Evolutionary conservation across 1,139 yeast species (phyloP), one percentile per base, ranked within the genome.

Genomic region (Geotrichum aggregatum): DNA sequence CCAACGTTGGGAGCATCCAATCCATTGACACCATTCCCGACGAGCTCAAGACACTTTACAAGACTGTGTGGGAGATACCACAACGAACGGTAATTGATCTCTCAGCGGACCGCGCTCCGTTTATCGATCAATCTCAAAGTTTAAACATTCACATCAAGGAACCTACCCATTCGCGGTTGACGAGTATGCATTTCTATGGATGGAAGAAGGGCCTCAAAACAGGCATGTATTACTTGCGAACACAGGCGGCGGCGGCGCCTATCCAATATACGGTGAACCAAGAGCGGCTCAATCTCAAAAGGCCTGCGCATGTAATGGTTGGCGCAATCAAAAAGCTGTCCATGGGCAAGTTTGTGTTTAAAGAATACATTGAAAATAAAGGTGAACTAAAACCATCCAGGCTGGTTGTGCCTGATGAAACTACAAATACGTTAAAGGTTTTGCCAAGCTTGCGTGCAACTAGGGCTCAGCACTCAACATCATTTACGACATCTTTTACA

Each of bases 181-280:
- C 98, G n/a, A 80, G 91, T 63, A 89, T 91, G 92, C 98, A 91
- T 66, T 87, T 87, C 70, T 84, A 87, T 67, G 94, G 94, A 24
- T 88, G 96, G 96, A 79, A 80, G 67, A 82, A 79, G 70, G 96
- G 96, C 24, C 76, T 88, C 64, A 88, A 88, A 72, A 88, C 96
- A 1, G 96, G 96, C 53, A 86, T 87, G 89, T 88, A 88, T 71
- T 87, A 87, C 70, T 72, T 88, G 63, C 75, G 96, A 66, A 87
- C 95, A 0, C 88, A 83, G 66, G 92, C 95, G n/a, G 95, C 95
- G 3, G 76, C 94, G n/a, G 79, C 86, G 52, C 92, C 96, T 14
- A 87, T 85, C 59, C 89, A 87, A 67, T 86, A 85, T 61, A 87
- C 95, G 1, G 76, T 87, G 33, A 88, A 84, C 61, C 71, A 72